Conservation (phyloP, 352 stramenopile species). For the Pythium coloratum region DNA sequence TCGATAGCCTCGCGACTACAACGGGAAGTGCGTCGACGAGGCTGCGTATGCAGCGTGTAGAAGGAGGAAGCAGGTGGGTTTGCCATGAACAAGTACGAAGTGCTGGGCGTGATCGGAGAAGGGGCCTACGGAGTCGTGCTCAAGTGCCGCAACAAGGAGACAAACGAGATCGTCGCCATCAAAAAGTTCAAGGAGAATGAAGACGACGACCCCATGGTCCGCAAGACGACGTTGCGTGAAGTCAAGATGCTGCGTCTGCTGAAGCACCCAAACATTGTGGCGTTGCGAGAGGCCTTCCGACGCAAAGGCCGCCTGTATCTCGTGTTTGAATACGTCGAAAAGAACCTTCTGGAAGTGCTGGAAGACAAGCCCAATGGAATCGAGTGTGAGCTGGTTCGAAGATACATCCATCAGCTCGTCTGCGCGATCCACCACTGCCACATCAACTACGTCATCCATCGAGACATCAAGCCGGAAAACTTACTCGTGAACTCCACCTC, state of each 20-base stretch:
- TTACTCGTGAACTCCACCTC: constrained; percentile 95
- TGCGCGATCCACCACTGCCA: constrained; percentile 98
- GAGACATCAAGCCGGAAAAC: constrained; percentile 99
- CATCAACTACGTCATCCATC: constrained; percentile 95
- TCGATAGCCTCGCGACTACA: not conserved
- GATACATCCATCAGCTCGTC: constrained; percentile 98
- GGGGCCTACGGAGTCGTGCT: constrained; percentile 94
- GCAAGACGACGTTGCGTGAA: constrained; percentile 94
- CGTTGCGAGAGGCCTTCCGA: constrained; percentile 98
- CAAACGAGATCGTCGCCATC: constrained; percentile 97
- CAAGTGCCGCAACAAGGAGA: constrained; percentile 94
- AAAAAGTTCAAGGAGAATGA: constrained; percentile 98
- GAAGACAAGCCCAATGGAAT: constrained; percentile 90
- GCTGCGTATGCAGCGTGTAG: constrained; percentile 6
- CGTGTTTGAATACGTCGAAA: constrained; percentile 98
- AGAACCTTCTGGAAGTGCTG: constrained; percentile 95
- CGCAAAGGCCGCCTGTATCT: constrained; percentile 95
- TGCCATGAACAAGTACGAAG: constrained; percentile 94
- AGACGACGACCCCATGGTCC: constrained; percentile 89
- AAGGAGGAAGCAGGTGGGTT: not conserved
- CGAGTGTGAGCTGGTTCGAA: constrained; percentile 92
- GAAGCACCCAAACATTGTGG: constrained; percentile 98
- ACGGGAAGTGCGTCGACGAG: constrained; percentile 14
- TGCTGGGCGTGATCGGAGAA: constrained; percentile 92
- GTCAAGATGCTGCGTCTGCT: constrained; percentile 98